Conservation (phyloP, 2,329 filamentous ascomycete genomes). For the Penicillium fuscoglaucum region DNA sequence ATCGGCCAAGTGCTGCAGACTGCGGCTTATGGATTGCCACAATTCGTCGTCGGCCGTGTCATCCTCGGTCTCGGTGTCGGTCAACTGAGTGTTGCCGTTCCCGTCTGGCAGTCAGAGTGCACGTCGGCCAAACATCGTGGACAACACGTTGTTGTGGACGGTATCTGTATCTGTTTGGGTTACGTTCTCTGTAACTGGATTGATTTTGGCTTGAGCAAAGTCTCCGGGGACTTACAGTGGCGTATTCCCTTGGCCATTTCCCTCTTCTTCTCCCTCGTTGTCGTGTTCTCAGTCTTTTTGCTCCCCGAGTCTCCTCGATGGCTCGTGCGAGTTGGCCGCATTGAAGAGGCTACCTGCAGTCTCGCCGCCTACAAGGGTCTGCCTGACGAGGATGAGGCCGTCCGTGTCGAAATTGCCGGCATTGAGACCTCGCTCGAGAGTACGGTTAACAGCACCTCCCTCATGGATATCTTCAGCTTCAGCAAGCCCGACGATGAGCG, state of each 20-base stretch:
- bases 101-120: slow-evolving; percentile 53
- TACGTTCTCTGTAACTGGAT: slow-evolving; percentile 29
- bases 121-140: slow-evolving; percentile 50
- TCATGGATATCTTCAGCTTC: slow-evolving; percentile 55
- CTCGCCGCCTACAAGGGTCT: slow-evolving; percentile 44
- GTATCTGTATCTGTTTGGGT: slow-evolving; percentile 44
- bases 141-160: slow-evolving; percentile 51
- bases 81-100: slow-evolving; percentile 50
- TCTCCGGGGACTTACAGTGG: slow-evolving; percentile 23
- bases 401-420: slow-evolving; percentile 47
- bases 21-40: slow-evolving; percentile 46
- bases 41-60: slow-evolving; percentile 52
- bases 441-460: slow-evolving; percentile 44
- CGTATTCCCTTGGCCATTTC: slow-evolving; percentile 26
- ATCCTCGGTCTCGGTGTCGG: slow-evolving; percentile 54
- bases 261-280: slow-evolving; percentile 26
- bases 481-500: slow-evolving; percentile 49
- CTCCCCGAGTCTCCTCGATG: slow-evolving; percentile 28
- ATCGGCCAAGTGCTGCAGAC: slow-evolving; percentile 49
- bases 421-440: slow-evolving; percentile 53
- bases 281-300: slow-evolving; percentile 24
- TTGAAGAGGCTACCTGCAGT: slow-evolving; percentile 37
- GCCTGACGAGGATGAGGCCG: slow-evolving; percentile 43
- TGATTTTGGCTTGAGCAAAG: slow-evolving; percentile 35
- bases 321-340: slow-evolving; percentile 37